Conservation (phyloP, 2,329 filamentous ascomycete species). For the Gremmenia infestans region DNA sequence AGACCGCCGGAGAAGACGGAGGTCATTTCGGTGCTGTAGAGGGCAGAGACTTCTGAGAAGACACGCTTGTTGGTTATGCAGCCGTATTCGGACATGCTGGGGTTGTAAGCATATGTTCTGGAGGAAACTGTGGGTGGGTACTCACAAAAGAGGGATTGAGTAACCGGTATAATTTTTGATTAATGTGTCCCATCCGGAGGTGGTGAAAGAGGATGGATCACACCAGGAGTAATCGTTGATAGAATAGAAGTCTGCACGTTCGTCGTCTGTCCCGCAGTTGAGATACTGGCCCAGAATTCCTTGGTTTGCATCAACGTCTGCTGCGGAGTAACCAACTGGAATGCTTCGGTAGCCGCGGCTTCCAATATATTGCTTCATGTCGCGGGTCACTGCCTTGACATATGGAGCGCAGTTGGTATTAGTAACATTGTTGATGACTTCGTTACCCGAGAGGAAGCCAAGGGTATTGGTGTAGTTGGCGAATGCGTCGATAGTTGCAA, state of each 20-base stretch:
- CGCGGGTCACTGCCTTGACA: slow-evolving; percentile 54
- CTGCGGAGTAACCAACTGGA: slow-evolving; percentile 56
- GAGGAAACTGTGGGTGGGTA: background rate
- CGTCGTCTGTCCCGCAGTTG: slow-evolving; percentile 65
- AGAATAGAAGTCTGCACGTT: slow-evolving; percentile 62
- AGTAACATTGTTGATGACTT: slow-evolving; percentile 51
- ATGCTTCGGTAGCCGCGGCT: slow-evolving; percentile 44
- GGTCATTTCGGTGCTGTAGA: slow-evolving; percentile 83
- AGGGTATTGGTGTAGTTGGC: slow-evolving; percentile 63
- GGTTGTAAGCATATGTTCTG: background rate
- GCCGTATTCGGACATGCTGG: slow-evolving; percentile 76
- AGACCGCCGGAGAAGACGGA: slow-evolving; percentile 89
- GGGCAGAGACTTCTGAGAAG: slow-evolving; percentile 72
- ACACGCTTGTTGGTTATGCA: slow-evolving; percentile 76
- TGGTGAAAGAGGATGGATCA: slow-evolving; percentile 52
- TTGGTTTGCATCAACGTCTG: slow-evolving; percentile 65
- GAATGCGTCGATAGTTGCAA: slow-evolving; percentile 66
- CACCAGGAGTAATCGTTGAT: slow-evolving; percentile 67
- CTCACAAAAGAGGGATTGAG: slow-evolving; percentile 53
- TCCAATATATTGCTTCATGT: slow-evolving; percentile 50
- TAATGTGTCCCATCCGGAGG: slow-evolving; percentile 64
- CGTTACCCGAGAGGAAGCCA: slow-evolving; percentile 57
- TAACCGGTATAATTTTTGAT: slow-evolving; percentile 63
- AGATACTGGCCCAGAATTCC: slow-evolving; percentile 65
- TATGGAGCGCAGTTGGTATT: slow-evolving; percentile 49